Evolutionary conservation across 83 land plant species (phyloP).

Genomic region (Diphasiastrum complanatum): DNA sequence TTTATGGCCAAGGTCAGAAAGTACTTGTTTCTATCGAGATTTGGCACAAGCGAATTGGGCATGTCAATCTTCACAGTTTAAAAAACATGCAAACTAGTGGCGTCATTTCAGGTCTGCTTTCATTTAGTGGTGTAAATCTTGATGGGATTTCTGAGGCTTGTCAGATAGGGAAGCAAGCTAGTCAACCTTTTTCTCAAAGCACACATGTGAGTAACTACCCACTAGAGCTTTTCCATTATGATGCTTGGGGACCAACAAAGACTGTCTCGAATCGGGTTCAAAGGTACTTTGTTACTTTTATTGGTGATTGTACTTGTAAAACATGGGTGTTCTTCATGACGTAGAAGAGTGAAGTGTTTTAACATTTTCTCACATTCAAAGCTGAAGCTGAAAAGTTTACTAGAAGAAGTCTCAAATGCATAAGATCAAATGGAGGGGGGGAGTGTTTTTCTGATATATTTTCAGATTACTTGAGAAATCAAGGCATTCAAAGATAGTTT

Average conservation of each 20-base stretch:
- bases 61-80: neutral
- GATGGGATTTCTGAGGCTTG: neutral
- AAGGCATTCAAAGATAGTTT: conserved; percentile 14
- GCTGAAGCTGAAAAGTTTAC: conserved; percentile 20
- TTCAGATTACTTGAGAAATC: conserved; percentile 8
- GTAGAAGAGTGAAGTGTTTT: conserved; percentile 24
- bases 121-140: neutral
- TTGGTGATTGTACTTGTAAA: conserved; percentile 29
- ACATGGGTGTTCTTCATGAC: conserved; percentile 30
- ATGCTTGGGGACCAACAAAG: conserved; percentile 4
- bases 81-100: neutral
- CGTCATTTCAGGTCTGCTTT: neutral
- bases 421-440: conserved; percentile 24
- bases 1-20: neutral
- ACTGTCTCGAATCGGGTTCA: conserved; percentile 1
- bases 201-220: neutral
- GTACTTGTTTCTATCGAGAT: neutral
- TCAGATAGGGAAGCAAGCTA: conserved; percentile 5
- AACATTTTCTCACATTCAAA: conserved; percentile 21
- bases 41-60: conserved; percentile 4
- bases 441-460: conserved; percentile 24
- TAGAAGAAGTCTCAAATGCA: neutral
- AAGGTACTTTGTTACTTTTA: conserved; percentile 11
- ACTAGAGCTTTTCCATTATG: neutral
- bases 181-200: neutral